Evolutionary conservation across 228 moss, liverwort and hornwort genomes (phyloP).

Genomic region (Sphagnum fallax): DNA sequence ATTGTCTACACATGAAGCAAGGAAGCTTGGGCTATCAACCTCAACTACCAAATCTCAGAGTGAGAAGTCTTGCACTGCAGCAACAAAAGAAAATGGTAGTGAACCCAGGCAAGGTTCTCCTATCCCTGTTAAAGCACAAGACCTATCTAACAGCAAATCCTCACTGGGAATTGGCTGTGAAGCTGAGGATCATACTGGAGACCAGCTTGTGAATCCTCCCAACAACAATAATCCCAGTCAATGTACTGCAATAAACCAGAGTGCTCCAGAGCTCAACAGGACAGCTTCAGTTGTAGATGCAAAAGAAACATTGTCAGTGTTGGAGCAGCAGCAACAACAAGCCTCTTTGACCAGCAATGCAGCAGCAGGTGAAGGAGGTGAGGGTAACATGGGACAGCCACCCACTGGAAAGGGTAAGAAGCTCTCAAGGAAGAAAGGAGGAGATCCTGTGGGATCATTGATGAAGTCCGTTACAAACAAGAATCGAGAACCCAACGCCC

Average conservation of each 20-base stretch:
- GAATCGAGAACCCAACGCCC: no score
- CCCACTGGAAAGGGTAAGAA: constrained; percentile 1
- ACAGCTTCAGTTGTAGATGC: no score
- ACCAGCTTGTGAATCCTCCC: no score
- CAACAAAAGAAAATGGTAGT: not conserved
- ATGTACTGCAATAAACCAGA: no score
- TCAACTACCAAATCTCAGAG: not conserved
- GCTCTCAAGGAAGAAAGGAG: not conserved
- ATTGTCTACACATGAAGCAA: not conserved
- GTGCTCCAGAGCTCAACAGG: no score
- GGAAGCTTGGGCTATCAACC: not conserved
- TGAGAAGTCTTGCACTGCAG: not conserved
- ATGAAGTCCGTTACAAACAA: no score
- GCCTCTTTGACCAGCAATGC: not conserved
- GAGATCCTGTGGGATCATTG: not conserved
- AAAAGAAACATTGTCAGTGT: not conserved
- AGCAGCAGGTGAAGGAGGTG: not conserved
- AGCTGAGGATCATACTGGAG: no score
- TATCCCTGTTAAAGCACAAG: no score
- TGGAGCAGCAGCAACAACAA: not conserved
- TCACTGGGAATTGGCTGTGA: no score
- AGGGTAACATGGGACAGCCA: not conserved
- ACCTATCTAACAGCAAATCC: no score
- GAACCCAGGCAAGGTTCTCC: no score
- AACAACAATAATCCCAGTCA: no score